Conservation (phyloP, 345 rosid genomes). For the Mercurialis annua region DNA sequence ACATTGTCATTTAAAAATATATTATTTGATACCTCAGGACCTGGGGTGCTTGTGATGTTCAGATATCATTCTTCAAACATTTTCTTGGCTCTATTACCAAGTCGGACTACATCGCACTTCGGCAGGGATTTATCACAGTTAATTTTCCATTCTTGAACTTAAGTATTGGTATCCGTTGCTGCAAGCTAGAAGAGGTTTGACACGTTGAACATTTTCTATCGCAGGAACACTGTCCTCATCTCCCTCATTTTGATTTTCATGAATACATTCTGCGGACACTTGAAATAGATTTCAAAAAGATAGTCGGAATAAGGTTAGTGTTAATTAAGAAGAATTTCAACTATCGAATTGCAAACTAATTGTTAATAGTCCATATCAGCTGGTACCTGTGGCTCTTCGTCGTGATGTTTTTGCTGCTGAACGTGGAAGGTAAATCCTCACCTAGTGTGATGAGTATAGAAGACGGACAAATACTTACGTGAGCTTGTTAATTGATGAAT, state of each 20-base stretch:
- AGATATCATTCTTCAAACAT: conserved; percentile 87
- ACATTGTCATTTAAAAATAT: neutral
- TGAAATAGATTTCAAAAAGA: conserved; percentile 58
- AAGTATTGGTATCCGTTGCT: neutral
- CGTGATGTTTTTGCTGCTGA: conserved; percentile 66
- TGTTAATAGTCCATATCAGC: conserved; percentile 29
- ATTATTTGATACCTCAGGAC: neutral
- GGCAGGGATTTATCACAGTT: conserved; percentile 73
- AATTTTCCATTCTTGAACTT: conserved; percentile 13
- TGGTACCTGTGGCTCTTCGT: conserved; percentile 93
- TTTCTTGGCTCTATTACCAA: conserved; percentile 72
- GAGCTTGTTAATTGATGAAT: neutral
- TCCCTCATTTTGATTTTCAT: conserved; percentile 52
- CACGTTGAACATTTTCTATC: neutral
- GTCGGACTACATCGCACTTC: conserved; percentile 67
- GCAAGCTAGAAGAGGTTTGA: neutral
- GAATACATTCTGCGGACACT: conserved; percentile 61
- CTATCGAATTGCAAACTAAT: neutral
- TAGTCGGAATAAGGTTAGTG: conserved; percentile 69
- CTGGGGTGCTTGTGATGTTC: conserved; percentile 18
- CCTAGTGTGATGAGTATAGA: neutral
- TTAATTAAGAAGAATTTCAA: neutral
- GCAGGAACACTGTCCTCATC: conserved; percentile 45
- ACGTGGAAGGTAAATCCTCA: conserved; percentile 51
- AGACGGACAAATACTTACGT: neutral